Evolutionary conservation across 2,329 filamentous ascomycete species (phyloP).

Genomic region (Podosphaera xanthii): DNA sequence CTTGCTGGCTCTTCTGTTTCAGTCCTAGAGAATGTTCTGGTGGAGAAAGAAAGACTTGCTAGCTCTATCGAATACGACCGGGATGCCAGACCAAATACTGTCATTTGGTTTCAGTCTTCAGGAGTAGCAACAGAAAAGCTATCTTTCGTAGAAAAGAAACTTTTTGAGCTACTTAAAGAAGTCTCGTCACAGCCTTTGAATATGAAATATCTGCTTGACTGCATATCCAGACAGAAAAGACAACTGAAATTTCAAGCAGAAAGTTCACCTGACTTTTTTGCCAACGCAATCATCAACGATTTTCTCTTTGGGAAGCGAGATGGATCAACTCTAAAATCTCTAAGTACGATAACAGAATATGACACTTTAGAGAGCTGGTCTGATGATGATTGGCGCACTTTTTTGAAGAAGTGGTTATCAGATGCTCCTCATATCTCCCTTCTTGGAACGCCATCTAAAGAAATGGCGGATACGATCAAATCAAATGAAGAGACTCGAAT

Average conservation of each 20-base stretch:
- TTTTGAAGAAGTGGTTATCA: constrained; percentile 62
- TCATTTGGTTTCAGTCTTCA: constrained; percentile 70
- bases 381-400: constrained; percentile 63
- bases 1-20: constrained; percentile 85
- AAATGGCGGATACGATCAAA: constrained; percentile 62
- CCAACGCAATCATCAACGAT: constrained; percentile 69
- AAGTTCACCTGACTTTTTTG: constrained; percentile 57
- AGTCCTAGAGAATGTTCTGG: constrained; percentile 71
- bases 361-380: constrained; percentile 57
- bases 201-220: constrained; percentile 76
- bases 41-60: constrained; percentile 79
- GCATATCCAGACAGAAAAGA: constrained; percentile 57
- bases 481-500: constrained; percentile 58
- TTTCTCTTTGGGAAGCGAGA: constrained; percentile 76
- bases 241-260: constrained; percentile 71
- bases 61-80: constrained; percentile 64
- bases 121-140: constrained; percentile 76
- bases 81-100: constrained; percentile 56
- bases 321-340: constrained; percentile 46
- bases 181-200: constrained; percentile 63
- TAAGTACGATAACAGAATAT: constrained; percentile 33
- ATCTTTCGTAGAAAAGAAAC: constrained; percentile 58
- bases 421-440: constrained; percentile 75
- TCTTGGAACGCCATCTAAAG: constrained; percentile 63
- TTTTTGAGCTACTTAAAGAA: constrained; percentile 65